Base-by-base conservation (phyloP, 768 basidiomycete species). In the Leccinellum albellum region DNA sequence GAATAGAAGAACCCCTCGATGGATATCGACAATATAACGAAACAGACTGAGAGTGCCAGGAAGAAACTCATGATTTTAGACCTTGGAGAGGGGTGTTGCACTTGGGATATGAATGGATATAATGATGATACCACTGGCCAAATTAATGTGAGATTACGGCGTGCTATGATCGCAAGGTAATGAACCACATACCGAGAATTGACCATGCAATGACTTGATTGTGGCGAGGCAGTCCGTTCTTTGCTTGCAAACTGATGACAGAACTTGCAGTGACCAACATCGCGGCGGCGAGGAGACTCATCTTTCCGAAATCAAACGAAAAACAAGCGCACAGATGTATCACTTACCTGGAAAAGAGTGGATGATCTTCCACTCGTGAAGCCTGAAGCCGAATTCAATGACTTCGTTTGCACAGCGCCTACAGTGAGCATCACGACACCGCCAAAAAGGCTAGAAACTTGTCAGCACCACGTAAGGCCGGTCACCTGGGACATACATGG, bases 1-100 rank as follows among this genome's bases (percentile, higher is more conserved):
- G 82, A 74, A 63, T 86, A 92, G 70, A 94, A 94, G 14, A 92
- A 75, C 0, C 86, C 88, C 65, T 94, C 92, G 23, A 87, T 82
- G 56, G 87, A 88, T 68, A 93, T 89, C 3, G 91, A 90, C 17
- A 94, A 78, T 35, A 91, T 78, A 33, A 91, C 78, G 58, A 93
- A 94, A 64, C 84, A 86, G 3, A 86, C 85, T 0, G 83, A 81
- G 59, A 92, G 88, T 6, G 84, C 83, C 46, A 91, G 79, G 68
- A 89, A 89, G 64, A 84, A 82, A 28, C 78, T 76, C 31, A 86
- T 70, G 14, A 87, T 74, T 63, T 81, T 85, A 1, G 83, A 79
- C 51, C 71, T 69, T 2, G 79, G 71, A 5, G 71, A 77, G 24
- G 70, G 70, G 56, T 77, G 72, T 32, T 69, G 58, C 46, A 63